Base-by-base conservation (phyloP, 495 filamentous ascomycete genomes). In the Aspergillus funiculosus region DNA sequence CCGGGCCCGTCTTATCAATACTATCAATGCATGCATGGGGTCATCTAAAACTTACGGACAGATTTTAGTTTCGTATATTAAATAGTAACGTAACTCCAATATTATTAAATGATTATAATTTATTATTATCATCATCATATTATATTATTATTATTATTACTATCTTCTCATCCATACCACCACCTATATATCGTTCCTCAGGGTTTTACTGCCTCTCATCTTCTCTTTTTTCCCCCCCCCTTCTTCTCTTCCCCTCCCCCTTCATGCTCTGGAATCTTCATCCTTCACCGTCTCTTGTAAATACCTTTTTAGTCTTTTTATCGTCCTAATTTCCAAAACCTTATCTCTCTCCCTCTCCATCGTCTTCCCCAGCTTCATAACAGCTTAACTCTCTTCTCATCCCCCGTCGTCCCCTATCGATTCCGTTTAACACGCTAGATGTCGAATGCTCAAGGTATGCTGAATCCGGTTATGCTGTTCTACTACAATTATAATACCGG, bases 381-480 rank as follows among this genome's bases (percentile, higher is more conserved):
- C n/a, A n/a, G n/a, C n/a, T n/a, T n/a, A n/a, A n/a, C n/a, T n/a
- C 29, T 38, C 19, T 41, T 30, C 20, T 19, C 17, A 11, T 22
- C 28, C 27, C 11, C 14, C n/a, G 28, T 30, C n/a, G n/a, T n/a
- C n/a, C n/a, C n/a, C n/a, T n/a, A n/a, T n/a, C n/a, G n/a, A n/a
- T n/a, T n/a, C n/a, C n/a, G n/a, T n/a, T 10, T 20, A 11, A 28
- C 46, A 34, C 38, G 30, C 45, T 53, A 53, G 50, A 57, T 57
- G 54, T 57, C 50, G 46, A 53, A 34, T 46, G 25, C 24, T 26
- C 42, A 50, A 50, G 54, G 54, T 58, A 54, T 28, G 54, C 26
- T 30, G 20, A 26, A 26, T 24, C 28, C 27, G 20, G 6, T 17
- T 39, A 42, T 58, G 50, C 30, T 32, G 36, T 58, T 54, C 41